Evolutionary conservation across 768 basidiomycete genomes (phyloP), one percentile per base, ranked within the genome.

Genomic region (Pleurotus giganteus): DNA sequence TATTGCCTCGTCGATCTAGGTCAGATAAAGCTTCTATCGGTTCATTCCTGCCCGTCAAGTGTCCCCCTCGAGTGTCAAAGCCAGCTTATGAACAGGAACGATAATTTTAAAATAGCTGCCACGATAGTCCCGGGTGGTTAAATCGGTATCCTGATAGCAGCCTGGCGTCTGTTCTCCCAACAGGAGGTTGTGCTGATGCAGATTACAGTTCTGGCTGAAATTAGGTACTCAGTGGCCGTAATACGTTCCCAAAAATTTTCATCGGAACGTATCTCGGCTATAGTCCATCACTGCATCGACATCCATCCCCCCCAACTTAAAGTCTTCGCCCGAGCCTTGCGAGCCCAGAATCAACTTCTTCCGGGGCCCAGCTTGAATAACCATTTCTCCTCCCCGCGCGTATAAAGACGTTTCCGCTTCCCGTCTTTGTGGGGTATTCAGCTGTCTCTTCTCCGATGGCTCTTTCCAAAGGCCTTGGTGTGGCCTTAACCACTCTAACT

Each of bases 401-500:
- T 51, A 51, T 51, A 51, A 51, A 51, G 49, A 37, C 31, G n/a
- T 13, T 34, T 34, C 17, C 34, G n/a, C 26, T 37, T 7, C 19
- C 13, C 32, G 31, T 19, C 32, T 26, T 34, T 19, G 39, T 41
- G 39, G 39, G 17, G 49, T 34, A 37, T 51, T 51, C 31, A 37
- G 34, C 31, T 51, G 23, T 45, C 19, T 27, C 23, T 44, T 4
- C 17, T 41, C 27, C 41, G 42, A 51, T 53, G 51, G 51, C 43
- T 39, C 44, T 57, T 43, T 43, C 34, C 11, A 31, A 45, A 31
- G 55, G 65, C 65, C 50, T 61, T 71, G 54, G 66, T 64, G 43
- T 71, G 64, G 68, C 70, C 47, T 56, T 74, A 55, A 69, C 67
- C 24, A 24, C 49, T 58, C 56, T 74, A 37, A 61, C 72, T 53